A percentile compares a stretch with the other conserved stretches of the same genome.
Conservation (phyloP, 2,329 filamentous ascomycete genomes). For the Lachnum nothofagi region DNA sequence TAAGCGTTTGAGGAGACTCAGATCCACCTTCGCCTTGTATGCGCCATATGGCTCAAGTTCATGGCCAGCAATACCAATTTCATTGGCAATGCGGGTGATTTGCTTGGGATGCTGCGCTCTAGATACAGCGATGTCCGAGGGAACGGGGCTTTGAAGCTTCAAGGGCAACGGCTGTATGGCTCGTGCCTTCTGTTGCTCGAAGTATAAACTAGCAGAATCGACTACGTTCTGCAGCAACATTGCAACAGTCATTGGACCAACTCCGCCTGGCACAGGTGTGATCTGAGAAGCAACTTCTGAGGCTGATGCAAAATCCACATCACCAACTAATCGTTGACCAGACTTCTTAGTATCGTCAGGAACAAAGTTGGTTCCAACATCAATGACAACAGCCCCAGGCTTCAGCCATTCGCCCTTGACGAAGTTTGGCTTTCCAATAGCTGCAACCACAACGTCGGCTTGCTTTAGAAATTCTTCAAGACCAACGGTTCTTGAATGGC, state of each 20-base stretch:
- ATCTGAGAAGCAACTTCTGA: slow-evolving; percentile 83
- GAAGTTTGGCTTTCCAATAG: slow-evolving; percentile 81
- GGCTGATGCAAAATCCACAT: slow-evolving; percentile 87
- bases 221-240: slow-evolving; percentile 97
- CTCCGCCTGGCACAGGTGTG: slow-evolving; percentile 92
- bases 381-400: slow-evolving; percentile 89
- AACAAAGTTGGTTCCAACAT: slow-evolving; percentile 96
- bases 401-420: slow-evolving; percentile 96
- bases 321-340: slow-evolving; percentile 84
- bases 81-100: slow-evolving; percentile 76
- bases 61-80: slow-evolving; percentile 80
- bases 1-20: slow-evolving; percentile 74
- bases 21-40: slow-evolving; percentile 92
- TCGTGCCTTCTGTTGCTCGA: slow-evolving; percentile 75
- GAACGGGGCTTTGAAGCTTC: slow-evolving; percentile 72
- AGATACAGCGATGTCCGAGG: slow-evolving; percentile 93
- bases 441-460: slow-evolving; percentile 86
- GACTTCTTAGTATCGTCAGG: slow-evolving; percentile 86
- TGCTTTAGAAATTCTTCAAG: slow-evolving; percentile 69
- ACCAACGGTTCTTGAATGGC: slow-evolving; percentile 80
- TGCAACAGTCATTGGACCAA: slow-evolving; percentile 97
- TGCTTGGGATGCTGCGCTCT: slow-evolving; percentile 85
- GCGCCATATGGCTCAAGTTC: slow-evolving; percentile 93
- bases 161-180: slow-evolving; percentile 78
- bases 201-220: slow-evolving; percentile 74